These are phyloP conservation scores for Endocladia muricata DNA, from an alignment of 31 red algal genomes.

Conservation along the genomic window DNA sequence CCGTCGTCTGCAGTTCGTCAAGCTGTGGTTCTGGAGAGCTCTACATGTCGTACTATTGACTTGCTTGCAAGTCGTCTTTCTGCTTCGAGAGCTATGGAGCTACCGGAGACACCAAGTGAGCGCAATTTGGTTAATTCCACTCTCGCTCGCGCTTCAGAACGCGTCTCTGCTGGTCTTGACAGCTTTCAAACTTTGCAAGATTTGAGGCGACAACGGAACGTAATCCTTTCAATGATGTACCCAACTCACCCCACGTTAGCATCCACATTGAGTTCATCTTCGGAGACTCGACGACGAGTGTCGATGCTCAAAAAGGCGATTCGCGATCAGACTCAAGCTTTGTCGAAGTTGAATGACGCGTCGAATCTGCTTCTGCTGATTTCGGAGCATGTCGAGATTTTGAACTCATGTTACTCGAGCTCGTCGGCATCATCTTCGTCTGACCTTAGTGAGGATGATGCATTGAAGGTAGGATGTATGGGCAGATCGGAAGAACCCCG, in stretches of 20 bases:
- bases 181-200: neutral
- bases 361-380: conserved; percentile 36
- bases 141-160: neutral
- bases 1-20: neutral
- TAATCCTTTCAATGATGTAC: conserved; percentile 32
- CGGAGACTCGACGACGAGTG: neutral
- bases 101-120: neutral
- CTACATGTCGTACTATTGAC: neutral
- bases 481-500: neutral
- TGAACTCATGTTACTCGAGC: conserved; percentile 17
- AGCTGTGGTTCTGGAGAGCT: neutral
- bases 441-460: neutral
- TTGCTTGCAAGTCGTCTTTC: neutral
- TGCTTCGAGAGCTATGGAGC: neutral
- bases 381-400: conserved; percentile 25
- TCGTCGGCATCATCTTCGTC: neutral
- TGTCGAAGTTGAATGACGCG: conserved; percentile 38
- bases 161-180: neutral
- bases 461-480: neutral
- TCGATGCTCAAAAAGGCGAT: conserved; percentile 10
- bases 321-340: conserved; percentile 9
- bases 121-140: neutral
- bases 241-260: conserved; percentile 12
- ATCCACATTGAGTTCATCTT: neutral
- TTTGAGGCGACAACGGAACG: neutral